These are phyloP conservation scores for Boletus sp. DNA, from an alignment of 1,284 basidiomycete species.

Conservation along the genomic window DNA sequence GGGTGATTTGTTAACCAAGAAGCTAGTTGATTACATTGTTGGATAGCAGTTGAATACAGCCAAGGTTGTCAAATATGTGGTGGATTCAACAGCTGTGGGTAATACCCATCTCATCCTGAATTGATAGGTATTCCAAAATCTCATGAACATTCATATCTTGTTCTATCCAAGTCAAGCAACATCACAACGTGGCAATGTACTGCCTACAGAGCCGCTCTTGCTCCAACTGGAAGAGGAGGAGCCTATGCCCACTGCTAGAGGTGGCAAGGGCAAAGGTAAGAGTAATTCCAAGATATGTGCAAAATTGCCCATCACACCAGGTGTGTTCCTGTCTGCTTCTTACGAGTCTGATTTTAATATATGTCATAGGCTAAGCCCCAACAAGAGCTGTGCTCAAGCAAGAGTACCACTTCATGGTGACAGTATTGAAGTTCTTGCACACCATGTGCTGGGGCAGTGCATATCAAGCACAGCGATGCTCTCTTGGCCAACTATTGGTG, in stretches of 20 bases:
- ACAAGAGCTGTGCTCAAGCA: conserved; percentile 60
- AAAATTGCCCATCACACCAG: conserved; percentile 16
- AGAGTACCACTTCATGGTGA: conserved; percentile 78
- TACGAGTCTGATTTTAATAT: neutral
- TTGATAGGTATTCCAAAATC: conserved; percentile 76
- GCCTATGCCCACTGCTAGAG: conserved; percentile 23
- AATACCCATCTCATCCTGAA: conserved; percentile 4
- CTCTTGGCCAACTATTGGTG: conserved; percentile 85
- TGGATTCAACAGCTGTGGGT: conserved; percentile 37
- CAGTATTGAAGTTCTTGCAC: conserved; percentile 80
- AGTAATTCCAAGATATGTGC: conserved; percentile 26
- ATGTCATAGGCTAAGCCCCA: conserved; percentile 13
- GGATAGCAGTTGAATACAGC: conserved; percentile 81
- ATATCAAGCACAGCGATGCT: conserved; percentile 75
- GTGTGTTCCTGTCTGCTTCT: conserved; percentile 12
- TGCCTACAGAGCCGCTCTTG: conserved; percentile 55
- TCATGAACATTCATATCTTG: conserved; percentile 80
- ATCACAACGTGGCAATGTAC: conserved; percentile 42
- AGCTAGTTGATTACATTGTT: conserved; percentile 78
- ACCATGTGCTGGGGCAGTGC: conserved; percentile 82
- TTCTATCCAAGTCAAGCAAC: conserved; percentile 55
- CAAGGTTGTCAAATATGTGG: conserved; percentile 77
- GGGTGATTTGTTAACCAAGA: conserved; percentile 71
- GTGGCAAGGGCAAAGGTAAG: conserved; percentile 40
- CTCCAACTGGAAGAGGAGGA: conserved; percentile 55